A percentile compares a stretch with the other conserved stretches of the same genome.
These are phyloP conservation scores for Dactylis glomerata DNA, from an alignment of 176 grass and related monocot species.

Conservation along the genomic window DNA sequence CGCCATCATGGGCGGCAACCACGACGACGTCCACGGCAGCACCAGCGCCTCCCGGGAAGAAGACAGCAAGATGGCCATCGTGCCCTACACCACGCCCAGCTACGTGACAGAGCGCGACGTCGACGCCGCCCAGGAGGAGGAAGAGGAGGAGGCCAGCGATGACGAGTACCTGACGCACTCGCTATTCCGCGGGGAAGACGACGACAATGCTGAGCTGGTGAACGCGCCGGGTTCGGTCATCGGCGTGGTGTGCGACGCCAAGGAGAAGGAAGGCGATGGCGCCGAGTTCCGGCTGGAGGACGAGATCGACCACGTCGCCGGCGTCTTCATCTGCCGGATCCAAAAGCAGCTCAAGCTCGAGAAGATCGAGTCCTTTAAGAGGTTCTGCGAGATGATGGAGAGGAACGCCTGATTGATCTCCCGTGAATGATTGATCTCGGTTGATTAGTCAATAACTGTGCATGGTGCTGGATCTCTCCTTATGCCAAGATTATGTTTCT, in stretches of 20 bases:
- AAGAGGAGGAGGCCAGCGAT: conserved; percentile 26
- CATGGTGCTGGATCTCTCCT: neutral
- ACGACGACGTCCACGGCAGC: neutral
- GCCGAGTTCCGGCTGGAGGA: conserved; percentile 76
- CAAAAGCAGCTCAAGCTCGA: conserved; percentile 82
- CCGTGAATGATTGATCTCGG: neutral
- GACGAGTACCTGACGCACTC: conserved; percentile 62
- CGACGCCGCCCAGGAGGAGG: neutral
- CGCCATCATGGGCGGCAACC: conserved; percentile 67
- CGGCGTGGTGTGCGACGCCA: conserved; percentile 68
- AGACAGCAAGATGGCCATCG: conserved; percentile 42
- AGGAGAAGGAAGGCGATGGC: conserved; percentile 55
- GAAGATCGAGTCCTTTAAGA: conserved; percentile 97
- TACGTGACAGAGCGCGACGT: conserved; percentile 23
- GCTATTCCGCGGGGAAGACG: conserved; percentile 47
- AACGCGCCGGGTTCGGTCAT: conserved; percentile 68
- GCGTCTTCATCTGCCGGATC: conserved; percentile 86
- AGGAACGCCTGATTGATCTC: conserved; percentile 20
- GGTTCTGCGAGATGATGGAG: conserved; percentile 80
- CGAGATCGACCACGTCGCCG: conserved; percentile 89
- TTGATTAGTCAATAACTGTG: neutral
- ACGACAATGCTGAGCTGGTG: conserved; percentile 60
- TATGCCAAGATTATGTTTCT: neutral
- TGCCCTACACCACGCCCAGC: conserved; percentile 44
- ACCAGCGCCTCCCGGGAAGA: neutral